Conservation (phyloP, 2,329 filamentous ascomycete genomes). For the Fusarium transvaalense region DNA sequence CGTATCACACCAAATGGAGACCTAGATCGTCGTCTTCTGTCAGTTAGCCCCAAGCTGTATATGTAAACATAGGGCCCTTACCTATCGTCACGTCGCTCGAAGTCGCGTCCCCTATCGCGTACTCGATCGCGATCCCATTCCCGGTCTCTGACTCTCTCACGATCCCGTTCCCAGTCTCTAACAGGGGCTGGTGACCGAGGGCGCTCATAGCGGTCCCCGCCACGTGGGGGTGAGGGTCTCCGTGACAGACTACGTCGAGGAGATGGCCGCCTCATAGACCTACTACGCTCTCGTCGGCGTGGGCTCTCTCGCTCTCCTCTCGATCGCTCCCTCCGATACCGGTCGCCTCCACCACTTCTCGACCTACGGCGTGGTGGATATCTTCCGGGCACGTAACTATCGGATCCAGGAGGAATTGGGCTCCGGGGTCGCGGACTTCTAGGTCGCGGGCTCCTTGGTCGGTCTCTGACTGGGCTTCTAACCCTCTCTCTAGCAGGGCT, state of each 20-base stretch:
- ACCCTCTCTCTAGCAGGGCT: conserved; percentile 51
- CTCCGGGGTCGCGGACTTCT: conserved; percentile 57
- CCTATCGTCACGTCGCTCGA: conserved; percentile 60
- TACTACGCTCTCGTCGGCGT: conserved; percentile 54
- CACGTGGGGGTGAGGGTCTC: conserved; percentile 53
- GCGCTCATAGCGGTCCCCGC: conserved; percentile 56
- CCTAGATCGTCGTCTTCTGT: conserved; percentile 64
- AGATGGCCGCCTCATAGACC: conserved; percentile 56
- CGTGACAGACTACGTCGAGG: conserved; percentile 56
- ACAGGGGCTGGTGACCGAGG: conserved; percentile 55
- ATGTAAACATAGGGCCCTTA: conserved; percentile 34
- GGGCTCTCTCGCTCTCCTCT: conserved; percentile 57
- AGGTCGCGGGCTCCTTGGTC: conserved; percentile 54
- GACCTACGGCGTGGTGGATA: conserved; percentile 59
- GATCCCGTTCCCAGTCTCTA: conserved; percentile 54
- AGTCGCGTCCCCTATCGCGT: conserved; percentile 53
- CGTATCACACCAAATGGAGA: conserved; percentile 61
- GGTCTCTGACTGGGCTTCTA: conserved; percentile 51
- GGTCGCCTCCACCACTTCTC: conserved; percentile 56
- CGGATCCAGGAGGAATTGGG: conserved; percentile 55
- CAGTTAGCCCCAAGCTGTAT: conserved; percentile 33
- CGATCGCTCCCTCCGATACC: conserved; percentile 59
- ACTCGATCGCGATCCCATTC: conserved; percentile 50
- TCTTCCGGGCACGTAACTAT: conserved; percentile 62
- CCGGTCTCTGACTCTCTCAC: conserved; percentile 50